Base-by-base conservation (phyloP, 2,329 filamentous ascomycete species). In the Xylariales sp. region DNA sequence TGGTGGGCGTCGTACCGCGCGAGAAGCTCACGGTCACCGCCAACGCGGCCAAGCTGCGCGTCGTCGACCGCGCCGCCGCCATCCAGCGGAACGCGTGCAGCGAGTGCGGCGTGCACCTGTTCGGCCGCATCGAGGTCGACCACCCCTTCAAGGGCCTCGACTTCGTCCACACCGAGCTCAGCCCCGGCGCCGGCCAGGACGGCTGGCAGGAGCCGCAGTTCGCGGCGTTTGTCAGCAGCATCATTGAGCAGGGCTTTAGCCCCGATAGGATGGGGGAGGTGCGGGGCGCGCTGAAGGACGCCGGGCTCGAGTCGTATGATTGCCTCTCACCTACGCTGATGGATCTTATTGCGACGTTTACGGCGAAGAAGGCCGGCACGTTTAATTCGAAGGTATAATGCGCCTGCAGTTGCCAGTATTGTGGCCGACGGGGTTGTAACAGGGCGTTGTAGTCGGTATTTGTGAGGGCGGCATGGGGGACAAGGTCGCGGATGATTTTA, bases 171-270 rank as follows among this genome's bases (percentile, higher is more conserved):
- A 82, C 82, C 0, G 89, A 92, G 79, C 80, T 92, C 14, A 65
- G 63, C 18, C 9, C 54, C 36, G 63, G 63, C 52, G 86, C 84
- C 32, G 80, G 84, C 58, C 78, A 84, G 62, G 83, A 85, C 75
- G 89, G 89, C n/a, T 91, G 90, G 89, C 89, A 91, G 79, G 89
- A 90, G 80, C 89, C 89, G 6, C 89, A 91, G 75, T 92, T 91
- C 71, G 89, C 89, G 1, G 90, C 85, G 0, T 92, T 91, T 68
- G 89, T 91, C 46, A 88, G 85, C 43, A 89, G 85, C 64, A 87
- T 91, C 66, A 90, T 91, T 67, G 89, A 91, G 84, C 88, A 91
- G 75, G 90, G 89, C 1, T 90, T 87, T 72, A 78, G 84, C 54
- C 86, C 89, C 0, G 76, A 80, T 16, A 80, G 82, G 43, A 89